These are phyloP conservation scores for Lasiodiplodia citricola DNA, from an alignment of 2,329 filamentous ascomycete species.

Conservation along the genomic window DNA sequence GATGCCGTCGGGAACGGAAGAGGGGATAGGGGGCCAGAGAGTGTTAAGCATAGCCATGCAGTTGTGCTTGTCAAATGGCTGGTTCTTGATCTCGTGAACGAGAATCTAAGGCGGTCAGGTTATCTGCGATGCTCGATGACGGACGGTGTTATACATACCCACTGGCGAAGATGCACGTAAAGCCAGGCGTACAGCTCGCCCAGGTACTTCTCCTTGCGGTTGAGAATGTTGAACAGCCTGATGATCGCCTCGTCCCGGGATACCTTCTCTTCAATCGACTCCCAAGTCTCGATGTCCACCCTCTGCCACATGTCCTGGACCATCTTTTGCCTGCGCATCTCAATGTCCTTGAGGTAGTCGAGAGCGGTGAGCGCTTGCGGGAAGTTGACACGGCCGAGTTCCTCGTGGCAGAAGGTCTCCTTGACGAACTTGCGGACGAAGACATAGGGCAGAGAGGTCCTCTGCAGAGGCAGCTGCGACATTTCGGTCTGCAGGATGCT, in stretches of 20 bases:
- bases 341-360: constrained; percentile 69
- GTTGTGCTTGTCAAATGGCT: constrained; percentile 68
- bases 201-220: constrained; percentile 18
- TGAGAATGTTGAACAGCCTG: constrained; percentile 21
- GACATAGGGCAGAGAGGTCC: constrained; percentile 64
- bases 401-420: constrained; percentile 34
- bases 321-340: constrained; percentile 60
- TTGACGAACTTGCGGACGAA: constrained; percentile 68
- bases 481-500: constrained; percentile 61
- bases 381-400: constrained; percentile 66
- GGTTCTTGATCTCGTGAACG: constrained; percentile 67
- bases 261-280: constrained; percentile 50
- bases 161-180: constrained; percentile 66
- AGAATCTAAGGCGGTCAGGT: constrained; percentile 55
- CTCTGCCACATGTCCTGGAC: constrained; percentile 50
- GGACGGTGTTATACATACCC: constrained; percentile 54
- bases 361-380: constrained; percentile 68
- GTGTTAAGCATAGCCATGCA: constrained; percentile 73
- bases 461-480: constrained; percentile 63
- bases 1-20: constrained; percentile 44
- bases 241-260: constrained; percentile 56
- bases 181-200: constrained; percentile 60
- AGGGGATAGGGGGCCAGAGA: constrained; percentile 63
- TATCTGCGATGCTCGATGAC: not conserved
- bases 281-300: constrained; percentile 27